A percentile compares a stretch with the other conserved stretches of the same genome.
phyloP scores from a whole-genome alignment of 192 early-diverging fungal genomes.

The Radiomyces spectabilis region DNA sequence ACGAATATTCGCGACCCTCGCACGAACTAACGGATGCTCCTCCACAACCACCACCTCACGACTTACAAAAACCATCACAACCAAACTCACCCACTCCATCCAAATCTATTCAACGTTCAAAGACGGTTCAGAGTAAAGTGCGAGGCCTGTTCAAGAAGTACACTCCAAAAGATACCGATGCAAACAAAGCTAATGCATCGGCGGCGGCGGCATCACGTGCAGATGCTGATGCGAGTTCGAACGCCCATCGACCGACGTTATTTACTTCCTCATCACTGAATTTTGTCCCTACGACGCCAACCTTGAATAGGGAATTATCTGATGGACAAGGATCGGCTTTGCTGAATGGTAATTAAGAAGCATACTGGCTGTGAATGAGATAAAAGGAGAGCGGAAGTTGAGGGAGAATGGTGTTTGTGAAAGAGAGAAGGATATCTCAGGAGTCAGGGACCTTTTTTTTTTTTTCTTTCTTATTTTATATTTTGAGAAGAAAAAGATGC shows the following conservation, averaged over 20 bases:
- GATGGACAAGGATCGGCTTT: slow-evolving; percentile 1
- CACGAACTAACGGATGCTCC: no score
- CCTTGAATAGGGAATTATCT: background rate
- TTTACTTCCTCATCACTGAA: no score
- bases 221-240: background rate
- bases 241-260: background rate
- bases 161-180: background rate
- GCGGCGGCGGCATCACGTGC: background rate
- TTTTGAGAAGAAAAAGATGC: slow-evolving; percentile 2
- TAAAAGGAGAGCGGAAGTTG: background rate
- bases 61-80: no score
- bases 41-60: no score
- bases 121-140: slow-evolving; percentile 21
- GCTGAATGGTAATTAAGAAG: slow-evolving; percentile 1
- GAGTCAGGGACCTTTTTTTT: no score
- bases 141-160: slow-evolving; percentile 17
- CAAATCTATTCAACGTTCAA: slow-evolving; percentile 20
- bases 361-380: background rate
- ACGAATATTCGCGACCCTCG: no score
- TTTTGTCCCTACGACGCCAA: no score
- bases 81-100: background rate
- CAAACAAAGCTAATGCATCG: background rate
- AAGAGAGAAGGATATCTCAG: background rate
- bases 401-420: background rate
- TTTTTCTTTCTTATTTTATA: no score